Evolutionary conservation across 2,329 filamentous ascomycete species (phyloP).

Genomic region (Ophiostoma quercus): DNA sequence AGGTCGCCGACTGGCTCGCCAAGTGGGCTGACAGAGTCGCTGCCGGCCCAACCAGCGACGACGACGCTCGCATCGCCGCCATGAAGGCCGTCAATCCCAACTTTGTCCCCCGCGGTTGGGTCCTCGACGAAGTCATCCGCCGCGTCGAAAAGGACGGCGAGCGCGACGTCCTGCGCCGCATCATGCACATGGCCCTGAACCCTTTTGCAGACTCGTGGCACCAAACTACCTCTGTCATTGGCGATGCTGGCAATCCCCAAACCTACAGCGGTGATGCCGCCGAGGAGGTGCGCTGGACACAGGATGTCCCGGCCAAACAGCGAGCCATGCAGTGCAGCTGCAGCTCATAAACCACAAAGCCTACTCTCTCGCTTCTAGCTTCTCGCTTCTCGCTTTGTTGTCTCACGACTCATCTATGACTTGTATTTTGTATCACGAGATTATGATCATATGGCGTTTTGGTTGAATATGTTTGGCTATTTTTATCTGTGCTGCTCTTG

Average conservation of each 20-base stretch:
- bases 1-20: conserved; percentile 74
- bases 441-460: not conserved
- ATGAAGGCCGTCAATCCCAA: conserved; percentile 92
- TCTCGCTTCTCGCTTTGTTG: not conserved
- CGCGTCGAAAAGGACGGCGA: conserved; percentile 82
- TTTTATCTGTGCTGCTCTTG: conserved; percentile 3
- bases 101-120: conserved; percentile 85
- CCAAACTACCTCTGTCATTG: conserved; percentile 39
- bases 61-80: conserved; percentile 58
- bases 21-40: conserved; percentile 64
- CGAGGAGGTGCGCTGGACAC: conserved; percentile 77
- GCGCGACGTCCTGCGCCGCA: conserved; percentile 65
- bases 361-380: not conserved
- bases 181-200: conserved; percentile 77
- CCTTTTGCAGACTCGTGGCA: conserved; percentile 80
- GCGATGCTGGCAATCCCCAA: conserved; percentile 35
- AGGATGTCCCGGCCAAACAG: conserved; percentile 73
- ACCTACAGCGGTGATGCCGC: conserved; percentile 55
- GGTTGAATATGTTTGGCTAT: not conserved
- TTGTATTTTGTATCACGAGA: not conserved
- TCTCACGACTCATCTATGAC: conserved; percentile 2
- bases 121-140: conserved; percentile 87
- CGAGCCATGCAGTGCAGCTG: conserved; percentile 92
- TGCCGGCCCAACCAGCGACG: conserved; percentile 48
- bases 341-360: conserved; percentile 71